Evolutionary conservation across 2,329 filamentous ascomycete species (phyloP), one percentile per base, ranked within the genome.

Genomic region (Thielaviopsis musarum): DNA sequence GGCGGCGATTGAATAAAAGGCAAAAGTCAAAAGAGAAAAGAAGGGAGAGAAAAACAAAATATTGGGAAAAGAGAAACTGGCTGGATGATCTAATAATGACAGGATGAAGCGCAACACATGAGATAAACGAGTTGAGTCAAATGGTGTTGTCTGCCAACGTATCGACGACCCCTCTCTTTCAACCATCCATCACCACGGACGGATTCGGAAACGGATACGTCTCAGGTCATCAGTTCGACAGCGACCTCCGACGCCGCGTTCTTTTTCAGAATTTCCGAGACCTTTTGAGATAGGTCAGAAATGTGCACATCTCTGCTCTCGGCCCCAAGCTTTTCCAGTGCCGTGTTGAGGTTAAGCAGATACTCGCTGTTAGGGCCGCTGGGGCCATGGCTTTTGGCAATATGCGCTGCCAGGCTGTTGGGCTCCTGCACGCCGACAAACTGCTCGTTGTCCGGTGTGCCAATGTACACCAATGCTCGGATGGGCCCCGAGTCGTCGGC

Each of bases 281-380:
- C 84, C 58, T 88, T 79, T 60, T 75, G 71, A 17, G 88, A 88
- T 65, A 98, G 73, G 71, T 97, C 91, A 56, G 80, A 84, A 58
- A 98, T 79, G 75, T 98, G 91, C 63, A 78, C 78, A 73, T 97
- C 93, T 2, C 82, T 83, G 68, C 87, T 93, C 57, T 88, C 87
- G 1, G 80, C 73, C 63, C 87, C 85, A 64, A 97, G 72, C 30
- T 79, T 81, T 61, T 83, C 72, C 64, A 98, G 76, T 6, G 88
- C 88, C 60, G 75, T 74, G 68, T 96, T 88, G 52, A 98, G 75
- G 64, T 84, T 78, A 68, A 88, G 85, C 51, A 98, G 75, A 71
- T 98, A 98, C 67, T 97, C 91, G 61, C 78, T 83, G 70, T 97
- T 97, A 68, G 85, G 81, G 0, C 93, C 93, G 71, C 90, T 96